Base-by-base conservation (phyloP, 1,284 basidiomycete species). In the Marasmius tenuissimus region DNA sequence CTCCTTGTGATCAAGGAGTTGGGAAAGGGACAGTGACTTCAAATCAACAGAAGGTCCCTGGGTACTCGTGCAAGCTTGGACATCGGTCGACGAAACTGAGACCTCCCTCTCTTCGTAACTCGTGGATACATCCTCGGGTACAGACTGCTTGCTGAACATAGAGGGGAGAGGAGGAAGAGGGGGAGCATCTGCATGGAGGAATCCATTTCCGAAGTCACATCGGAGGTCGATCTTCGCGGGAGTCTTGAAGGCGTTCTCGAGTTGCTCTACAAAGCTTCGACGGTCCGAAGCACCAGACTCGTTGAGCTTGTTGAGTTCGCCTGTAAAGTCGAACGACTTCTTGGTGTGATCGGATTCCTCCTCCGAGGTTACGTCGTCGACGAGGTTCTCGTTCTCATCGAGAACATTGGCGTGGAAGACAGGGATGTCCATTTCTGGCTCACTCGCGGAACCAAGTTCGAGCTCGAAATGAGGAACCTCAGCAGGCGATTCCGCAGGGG, bases 261-360 rank as follows among this genome's bases (percentile, higher is more conserved):
- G 75, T 71, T 92, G 89, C 71, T 93, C 91, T 3, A 95, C 86
- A 69, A 96, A 95, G 72, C 91, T 93, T 6, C 76, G 78, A 4
- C 91, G 76, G 67, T 91, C 85, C 0, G 86, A 86, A 2, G 71
- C 86, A 33, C 89, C 89, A 6, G 84, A 86, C 67, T 88, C 85
- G 61, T 88, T 88, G 49, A 95, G 81, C 65, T 79, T 85, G 70
- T 83, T 78, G 55, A 93, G 77, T 72, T 94, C 93, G 22, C 85
- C 88, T 0, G 93, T 94, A 69, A 95, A 96, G 71, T 95, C 93
- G 66, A 95, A 96, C 1, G 89, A 91, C 67, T 84, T 86, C 73
- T 88, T 89, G 0, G 90, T 91, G 62, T 47, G 45, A 14, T 87
- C 84, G 57, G 88, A 85, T 50, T 87, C 85, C 10, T 78, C 79